Conservation (phyloP, 169 alveolate genomes). For the Cryptosporidium ubiquitum region DNA sequence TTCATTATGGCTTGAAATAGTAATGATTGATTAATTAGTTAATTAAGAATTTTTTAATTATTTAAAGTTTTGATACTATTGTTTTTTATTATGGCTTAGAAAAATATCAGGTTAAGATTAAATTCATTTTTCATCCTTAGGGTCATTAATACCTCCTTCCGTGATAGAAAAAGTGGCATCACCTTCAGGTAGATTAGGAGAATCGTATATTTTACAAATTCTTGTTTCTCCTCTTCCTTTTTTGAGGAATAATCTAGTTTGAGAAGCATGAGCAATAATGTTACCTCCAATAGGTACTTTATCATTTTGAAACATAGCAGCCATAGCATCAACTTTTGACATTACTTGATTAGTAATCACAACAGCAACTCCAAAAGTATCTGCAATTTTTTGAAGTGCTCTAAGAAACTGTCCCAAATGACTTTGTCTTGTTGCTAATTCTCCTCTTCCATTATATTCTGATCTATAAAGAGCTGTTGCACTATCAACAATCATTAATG, state of each 20-base stretch:
- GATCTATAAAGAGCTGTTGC: slow-evolving; percentile 97
- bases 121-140: slow-evolving; percentile 78
- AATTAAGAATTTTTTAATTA: background rate
- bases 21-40: background rate
- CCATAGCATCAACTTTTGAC: slow-evolving; percentile 91
- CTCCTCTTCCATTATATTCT: slow-evolving; percentile 99
- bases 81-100: too few species aligned
- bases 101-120: too few species aligned
- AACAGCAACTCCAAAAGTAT: slow-evolving; percentile 93
- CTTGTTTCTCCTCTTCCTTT: slow-evolving; percentile 96
- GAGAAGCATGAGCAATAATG: slow-evolving; percentile 98
- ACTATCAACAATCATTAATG: slow-evolving; percentile 96
- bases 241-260: slow-evolving; percentile 93
- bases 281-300: slow-evolving; percentile 97
- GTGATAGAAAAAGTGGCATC: slow-evolving; percentile 95
- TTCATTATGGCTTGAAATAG: background rate
- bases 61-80: background rate
- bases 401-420: slow-evolving; percentile 95
- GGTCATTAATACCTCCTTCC: slow-evolving; percentile 93
- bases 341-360: slow-evolving; percentile 96
- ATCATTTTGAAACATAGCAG: slow-evolving; percentile 84
- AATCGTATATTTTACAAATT: slow-evolving; percentile 95
- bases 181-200: slow-evolving; percentile 98
- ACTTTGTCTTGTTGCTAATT: slow-evolving; percentile 97
- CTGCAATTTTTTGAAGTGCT: slow-evolving; percentile 96